These are phyloP conservation scores for Calonectria hongkongensis DNA, from an alignment of 2,329 filamentous ascomycete species.

Conservation along the genomic window DNA sequence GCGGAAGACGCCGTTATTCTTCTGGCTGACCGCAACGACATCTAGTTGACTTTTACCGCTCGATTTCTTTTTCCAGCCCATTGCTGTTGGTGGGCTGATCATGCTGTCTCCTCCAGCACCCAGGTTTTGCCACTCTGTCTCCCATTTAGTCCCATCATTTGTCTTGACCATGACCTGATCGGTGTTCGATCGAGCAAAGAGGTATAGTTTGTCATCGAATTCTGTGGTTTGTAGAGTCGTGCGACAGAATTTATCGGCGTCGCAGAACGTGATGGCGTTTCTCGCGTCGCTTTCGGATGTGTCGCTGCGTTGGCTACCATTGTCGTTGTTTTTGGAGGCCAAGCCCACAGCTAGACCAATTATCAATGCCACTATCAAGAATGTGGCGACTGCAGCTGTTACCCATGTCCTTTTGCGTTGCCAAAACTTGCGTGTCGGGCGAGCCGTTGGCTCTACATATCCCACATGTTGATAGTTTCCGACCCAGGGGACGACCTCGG, in stretches of 20 bases:
- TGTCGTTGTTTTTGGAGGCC: background rate
- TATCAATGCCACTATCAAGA: background rate
- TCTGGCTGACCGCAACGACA: background rate
- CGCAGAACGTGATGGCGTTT: background rate
- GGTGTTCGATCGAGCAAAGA: background rate
- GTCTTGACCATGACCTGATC: background rate
- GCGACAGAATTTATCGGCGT: background rate
- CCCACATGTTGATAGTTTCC: background rate
- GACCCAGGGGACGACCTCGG: background rate
- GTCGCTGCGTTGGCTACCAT: background rate
- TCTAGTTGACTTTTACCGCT: background rate
- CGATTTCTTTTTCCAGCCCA: background rate
- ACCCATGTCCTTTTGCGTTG: background rate
- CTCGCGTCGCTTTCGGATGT: background rate
- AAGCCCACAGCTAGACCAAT: background rate
- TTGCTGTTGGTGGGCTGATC: constrained; percentile 3
- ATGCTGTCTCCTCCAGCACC: background rate
- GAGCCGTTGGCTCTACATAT: background rate
- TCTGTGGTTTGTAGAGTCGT: background rate
- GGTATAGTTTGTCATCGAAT: background rate
- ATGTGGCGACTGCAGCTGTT: background rate
- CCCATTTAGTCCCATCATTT: background rate
- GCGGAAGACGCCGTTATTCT: background rate
- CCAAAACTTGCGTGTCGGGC: background rate
- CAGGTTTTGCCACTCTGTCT: background rate